A percentile compares a stretch with the other conserved stretches of the same genome.
phyloP scores from a whole-genome alignment of 2,329 filamentous ascomycete genomes.

The Sporothrix globosa region DNA sequence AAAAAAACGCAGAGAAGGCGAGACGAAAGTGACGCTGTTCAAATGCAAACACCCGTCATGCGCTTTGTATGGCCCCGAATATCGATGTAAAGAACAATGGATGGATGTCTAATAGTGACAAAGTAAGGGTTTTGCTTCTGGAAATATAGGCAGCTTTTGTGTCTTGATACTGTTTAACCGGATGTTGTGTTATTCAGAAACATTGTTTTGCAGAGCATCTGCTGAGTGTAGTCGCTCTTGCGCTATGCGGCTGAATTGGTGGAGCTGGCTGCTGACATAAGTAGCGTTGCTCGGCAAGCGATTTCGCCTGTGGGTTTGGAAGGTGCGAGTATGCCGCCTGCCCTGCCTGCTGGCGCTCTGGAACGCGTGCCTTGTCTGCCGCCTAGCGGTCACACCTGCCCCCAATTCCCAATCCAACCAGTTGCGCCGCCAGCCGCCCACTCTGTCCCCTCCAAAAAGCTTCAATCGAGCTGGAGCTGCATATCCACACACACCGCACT shows the following conservation, averaged over 20 bases:
- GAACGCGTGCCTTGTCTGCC: constrained; percentile 37
- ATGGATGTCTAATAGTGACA: not conserved
- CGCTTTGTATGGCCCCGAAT: not conserved
- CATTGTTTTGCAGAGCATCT: constrained; percentile 9
- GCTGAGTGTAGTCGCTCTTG: not conserved
- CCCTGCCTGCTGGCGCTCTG: constrained; percentile 26
- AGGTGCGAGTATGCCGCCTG: not conserved
- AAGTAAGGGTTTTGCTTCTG: not conserved
- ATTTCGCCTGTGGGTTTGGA: not conserved
- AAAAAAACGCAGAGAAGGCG: too few relatives aligned
- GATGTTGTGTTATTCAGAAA: not conserved
- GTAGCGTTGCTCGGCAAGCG: not conserved
- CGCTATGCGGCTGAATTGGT: not conserved
- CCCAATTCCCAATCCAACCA: constrained; percentile 26
- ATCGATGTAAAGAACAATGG: not conserved
- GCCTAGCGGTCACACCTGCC: constrained; percentile 33
- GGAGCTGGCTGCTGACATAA: constrained; percentile 25
- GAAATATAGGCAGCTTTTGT: not conserved
- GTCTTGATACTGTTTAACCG: not conserved
- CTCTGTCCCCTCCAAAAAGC: constrained; percentile 25
- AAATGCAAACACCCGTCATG: not conserved
- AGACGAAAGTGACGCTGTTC: not conserved
- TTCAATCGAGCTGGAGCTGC: constrained; percentile 18
- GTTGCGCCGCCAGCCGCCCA: constrained; percentile 13
- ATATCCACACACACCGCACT: constrained; percentile 2